Percentiles rank a stretch among this genome's conserved stretches.
Conservation (phyloP, 257 asterid genomes). For the Nicotiana knightiana region DNA sequence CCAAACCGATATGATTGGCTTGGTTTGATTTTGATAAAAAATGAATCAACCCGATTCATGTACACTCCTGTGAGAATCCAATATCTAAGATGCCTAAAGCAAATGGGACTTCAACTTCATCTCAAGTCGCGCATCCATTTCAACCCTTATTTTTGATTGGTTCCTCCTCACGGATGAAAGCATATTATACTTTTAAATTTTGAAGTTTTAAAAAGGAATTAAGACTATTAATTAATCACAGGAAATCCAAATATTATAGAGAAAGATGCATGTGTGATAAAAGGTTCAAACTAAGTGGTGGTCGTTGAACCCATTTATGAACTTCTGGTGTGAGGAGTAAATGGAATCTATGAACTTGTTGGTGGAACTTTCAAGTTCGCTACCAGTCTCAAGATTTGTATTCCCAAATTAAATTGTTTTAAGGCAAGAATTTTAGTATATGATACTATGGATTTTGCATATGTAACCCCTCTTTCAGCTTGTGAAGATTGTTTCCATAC, state of each 20-base stretch:
- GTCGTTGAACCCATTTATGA: neutral
- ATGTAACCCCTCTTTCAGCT: too few species aligned
- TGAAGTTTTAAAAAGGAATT: neutral
- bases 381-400: too few species aligned
- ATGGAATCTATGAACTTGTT: neutral
- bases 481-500: neutral
- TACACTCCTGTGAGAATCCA: too few species aligned
- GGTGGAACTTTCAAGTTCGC: neutral
- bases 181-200: neutral
- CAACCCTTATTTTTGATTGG: neutral
- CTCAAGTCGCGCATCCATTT: too few species aligned
- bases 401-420: too few species aligned
- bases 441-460: too few species aligned
- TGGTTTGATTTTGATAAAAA: too few species aligned
- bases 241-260: neutral
- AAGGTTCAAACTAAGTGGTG: neutral
- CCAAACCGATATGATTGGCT: too few species aligned
- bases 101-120: neutral
- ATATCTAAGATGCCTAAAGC: neutral
- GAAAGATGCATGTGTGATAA: neutral
- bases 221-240: neutral
- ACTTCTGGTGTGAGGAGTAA: neutral
- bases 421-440: too few species aligned
- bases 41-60: too few species aligned
- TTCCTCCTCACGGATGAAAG: neutral